Evolutionary conservation across 2,329 filamentous ascomycete genomes (phyloP).

Genomic region (Penicillium sp.): DNA sequence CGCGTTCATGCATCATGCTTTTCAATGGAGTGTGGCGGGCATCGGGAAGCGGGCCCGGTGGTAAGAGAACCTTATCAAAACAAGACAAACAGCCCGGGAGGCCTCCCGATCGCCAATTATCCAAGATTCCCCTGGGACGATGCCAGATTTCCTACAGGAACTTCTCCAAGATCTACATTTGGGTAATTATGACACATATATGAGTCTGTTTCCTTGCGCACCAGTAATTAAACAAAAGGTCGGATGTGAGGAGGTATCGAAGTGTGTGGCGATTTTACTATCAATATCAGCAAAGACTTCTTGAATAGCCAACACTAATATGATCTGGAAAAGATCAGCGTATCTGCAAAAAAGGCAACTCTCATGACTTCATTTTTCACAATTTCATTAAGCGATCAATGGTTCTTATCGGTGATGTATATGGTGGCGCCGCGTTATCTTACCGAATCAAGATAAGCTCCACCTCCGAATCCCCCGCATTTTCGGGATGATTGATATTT

Average conservation of each 20-base stretch:
- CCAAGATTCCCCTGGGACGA: not conserved
- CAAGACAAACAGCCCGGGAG: not conserved
- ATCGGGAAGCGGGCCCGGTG: not conserved
- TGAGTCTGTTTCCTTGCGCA: no score
- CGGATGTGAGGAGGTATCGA: not conserved
- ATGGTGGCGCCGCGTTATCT: not conserved
- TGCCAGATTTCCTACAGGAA: not conserved
- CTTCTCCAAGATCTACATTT: not conserved
- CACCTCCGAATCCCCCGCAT: constrained; percentile 5
- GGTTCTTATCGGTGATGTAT: not conserved
- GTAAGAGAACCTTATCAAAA: not conserved
- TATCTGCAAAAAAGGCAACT: not conserved
- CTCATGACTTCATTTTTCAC: not conserved
- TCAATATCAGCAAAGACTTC: not conserved
- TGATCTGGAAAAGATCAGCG: not conserved
- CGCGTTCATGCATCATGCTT: not conserved
- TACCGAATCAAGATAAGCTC: not conserved
- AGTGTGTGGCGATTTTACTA: not conserved
- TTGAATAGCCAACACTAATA: not conserved
- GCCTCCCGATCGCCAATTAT: not conserved
- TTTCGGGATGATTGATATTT: constrained; percentile 4
- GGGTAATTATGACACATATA: not conserved
- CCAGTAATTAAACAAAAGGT: not conserved
- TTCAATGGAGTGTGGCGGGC: not conserved
- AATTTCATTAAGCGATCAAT: not conserved